Percentiles rank a stretch among this genome's conserved stretches.
phyloP scores from a whole-genome alignment of 371 early-diverging fungal genomes.

The Syncephalastrum monosporum region DNA sequence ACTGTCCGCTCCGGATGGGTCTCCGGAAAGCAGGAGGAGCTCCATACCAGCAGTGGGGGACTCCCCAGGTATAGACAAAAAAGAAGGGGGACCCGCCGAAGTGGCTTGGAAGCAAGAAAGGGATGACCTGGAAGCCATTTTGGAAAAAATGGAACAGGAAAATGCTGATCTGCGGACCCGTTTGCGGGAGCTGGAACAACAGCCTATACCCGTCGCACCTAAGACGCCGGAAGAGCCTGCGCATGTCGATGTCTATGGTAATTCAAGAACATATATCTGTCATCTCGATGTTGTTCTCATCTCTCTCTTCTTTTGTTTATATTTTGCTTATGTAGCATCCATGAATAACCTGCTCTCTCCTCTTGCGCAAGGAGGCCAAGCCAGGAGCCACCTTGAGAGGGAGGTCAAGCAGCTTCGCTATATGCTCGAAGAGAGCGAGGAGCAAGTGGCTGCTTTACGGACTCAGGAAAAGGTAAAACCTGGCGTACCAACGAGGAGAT shows the following conservation, averaged over 20 bases:
- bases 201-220: not conserved
- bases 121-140: too few species aligned
- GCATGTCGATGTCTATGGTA: slow-evolving; percentile 26
- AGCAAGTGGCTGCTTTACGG: slow-evolving; percentile 44
- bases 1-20: slow-evolving; percentile 25
- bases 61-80: too few species aligned
- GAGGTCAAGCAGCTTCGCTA: slow-evolving; percentile 56
- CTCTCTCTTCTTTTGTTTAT: not conserved
- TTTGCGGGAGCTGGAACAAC: slow-evolving; percentile 4
- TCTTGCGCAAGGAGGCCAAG: slow-evolving; percentile 22
- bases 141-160: slow-evolving; percentile 27
- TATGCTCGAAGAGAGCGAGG: slow-evolving; percentile 62
- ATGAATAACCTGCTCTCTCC: slow-evolving; percentile 40
- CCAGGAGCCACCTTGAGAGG: slow-evolving; percentile 25
- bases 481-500: not conserved
- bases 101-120: too few species aligned
- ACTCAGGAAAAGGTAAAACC: slow-evolving; percentile 58
- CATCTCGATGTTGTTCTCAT: not conserved
- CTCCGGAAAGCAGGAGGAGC: slow-evolving; percentile 25
- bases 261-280: not conserved
- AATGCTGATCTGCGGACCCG: not conserved
- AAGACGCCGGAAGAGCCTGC: slow-evolving; percentile 7
- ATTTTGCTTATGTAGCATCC: slow-evolving; percentile 21
- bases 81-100: too few species aligned
- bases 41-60: slow-evolving; percentile 6